Evolutionary conservation across 805 yeast genomes (phyloP), one percentile per base, ranked within the genome.

Genomic region (Vanderwaltozyma tropicalis): DNA sequence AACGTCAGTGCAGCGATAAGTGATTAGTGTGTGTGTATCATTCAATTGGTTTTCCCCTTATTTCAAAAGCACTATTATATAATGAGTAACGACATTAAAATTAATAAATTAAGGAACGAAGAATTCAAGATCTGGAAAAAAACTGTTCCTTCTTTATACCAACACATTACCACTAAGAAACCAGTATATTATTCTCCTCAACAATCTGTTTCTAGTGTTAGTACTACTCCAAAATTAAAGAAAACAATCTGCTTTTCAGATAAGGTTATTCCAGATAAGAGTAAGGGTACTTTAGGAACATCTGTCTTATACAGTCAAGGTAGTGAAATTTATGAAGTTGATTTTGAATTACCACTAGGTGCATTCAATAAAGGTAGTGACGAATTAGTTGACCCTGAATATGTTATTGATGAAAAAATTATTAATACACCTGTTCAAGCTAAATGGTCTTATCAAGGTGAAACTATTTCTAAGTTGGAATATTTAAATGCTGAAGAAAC

Each of bases 51-150:
- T n/a, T n/a, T n/a, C n/a, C n/a, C n/a, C n/a, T n/a, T n/a, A n/a
- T n/a, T n/a, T n/a, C n/a, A n/a, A n/a, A n/a, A n/a, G n/a, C n/a
- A n/a, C n/a, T 11, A 24, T 10, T 24, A 10, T 7, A 24, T 5
- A 7, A 32, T 32, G 34, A 22, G 28, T 18, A 18, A 12, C 17
- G 26, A 34, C 13, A 31, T 34, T 9, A 22, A 12, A 10, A 10
- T 34, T 13, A 58, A 58, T 39, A 81, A 80, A 52, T 59, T 79
- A 9, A 67, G 70, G 43, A 82, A 82, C 49, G 94, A 82, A 58
- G 92, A 82, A 61, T 81, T 71, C 66, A 75, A 75, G 48, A 72
- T 68, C 15, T 85, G 95, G 95, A 85, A 84, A 56, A 83, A 84
- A 51, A 73, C 89, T 2, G 79, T 82, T 12, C 94, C 94, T 3